Evolutionary conservation across 805 yeast species (phyloP).

Genomic region (Ogataea nitratoaversa): DNA sequence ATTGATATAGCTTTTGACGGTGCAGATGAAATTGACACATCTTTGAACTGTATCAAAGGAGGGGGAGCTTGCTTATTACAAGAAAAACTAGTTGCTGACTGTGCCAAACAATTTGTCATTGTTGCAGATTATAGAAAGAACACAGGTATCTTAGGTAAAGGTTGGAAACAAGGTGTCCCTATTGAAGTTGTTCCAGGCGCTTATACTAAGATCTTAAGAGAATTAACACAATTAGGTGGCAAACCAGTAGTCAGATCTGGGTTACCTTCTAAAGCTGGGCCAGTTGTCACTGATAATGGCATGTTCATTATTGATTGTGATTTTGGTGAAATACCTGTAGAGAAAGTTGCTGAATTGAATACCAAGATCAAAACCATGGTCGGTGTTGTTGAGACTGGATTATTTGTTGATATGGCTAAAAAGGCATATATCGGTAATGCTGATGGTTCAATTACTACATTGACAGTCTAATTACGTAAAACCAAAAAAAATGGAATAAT

Average conservation of each 20-base stretch:
- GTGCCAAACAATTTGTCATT: slow-evolving; percentile 70
- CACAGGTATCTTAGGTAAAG: slow-evolving; percentile 65
- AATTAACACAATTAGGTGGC: slow-evolving; percentile 64
- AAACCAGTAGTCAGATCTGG: slow-evolving; percentile 74
- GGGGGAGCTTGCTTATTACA: slow-evolving; percentile 98
- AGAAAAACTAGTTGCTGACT: slow-evolving; percentile 87
- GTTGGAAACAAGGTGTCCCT: slow-evolving; percentile 91
- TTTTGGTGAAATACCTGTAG: slow-evolving; percentile 67
- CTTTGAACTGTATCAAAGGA: slow-evolving; percentile 87
- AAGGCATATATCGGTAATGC: slow-evolving; percentile 88
- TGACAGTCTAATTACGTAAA: slow-evolving; percentile 38
- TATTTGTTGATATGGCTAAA: slow-evolving; percentile 70
- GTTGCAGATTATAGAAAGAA: slow-evolving; percentile 93
- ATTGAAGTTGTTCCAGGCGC: slow-evolving; percentile 92
- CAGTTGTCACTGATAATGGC: slow-evolving; percentile 92
- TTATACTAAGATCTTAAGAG: slow-evolving; percentile 67
- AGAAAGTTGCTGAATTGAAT: slow-evolving; percentile 50
- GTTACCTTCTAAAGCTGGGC: slow-evolving; percentile 92
- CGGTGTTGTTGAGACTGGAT: slow-evolving; percentile 96
- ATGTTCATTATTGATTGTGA: slow-evolving; percentile 91
- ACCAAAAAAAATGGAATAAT: too few species aligned
- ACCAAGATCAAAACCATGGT: slow-evolving; percentile 64
- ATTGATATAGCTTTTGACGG: slow-evolving; percentile 97
- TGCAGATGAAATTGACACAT: slow-evolving; percentile 90
- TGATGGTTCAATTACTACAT: slow-evolving; percentile 48